Conservation (phyloP, 352 stramenopile species). For the Elongisporangium anandrum region DNA sequence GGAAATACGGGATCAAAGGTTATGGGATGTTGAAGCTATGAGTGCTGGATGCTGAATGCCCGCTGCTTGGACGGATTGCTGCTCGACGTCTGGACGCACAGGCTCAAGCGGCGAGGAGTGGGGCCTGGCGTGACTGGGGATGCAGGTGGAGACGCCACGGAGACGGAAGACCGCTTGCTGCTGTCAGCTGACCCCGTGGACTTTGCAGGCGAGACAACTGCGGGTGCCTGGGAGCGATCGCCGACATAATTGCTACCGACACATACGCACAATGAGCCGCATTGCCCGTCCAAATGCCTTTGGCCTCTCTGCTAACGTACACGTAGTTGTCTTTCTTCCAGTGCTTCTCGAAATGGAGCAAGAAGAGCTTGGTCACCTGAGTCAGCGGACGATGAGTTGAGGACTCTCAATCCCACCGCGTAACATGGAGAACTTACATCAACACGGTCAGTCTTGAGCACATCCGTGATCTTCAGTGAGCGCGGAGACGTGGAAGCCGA, state of each 20-base stretch:
- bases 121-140: background rate
- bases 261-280: background rate
- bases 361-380: conserved; percentile 60
- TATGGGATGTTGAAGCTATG: too few species aligned
- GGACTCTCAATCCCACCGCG: background rate
- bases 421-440: conserved; percentile 19
- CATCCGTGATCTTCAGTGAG: conserved; percentile 56
- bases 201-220: background rate
- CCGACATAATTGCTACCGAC: background rate
- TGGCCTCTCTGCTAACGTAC: conserved; percentile 15
- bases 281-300: background rate
- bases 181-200: background rate
- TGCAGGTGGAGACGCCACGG: background rate
- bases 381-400: background rate
- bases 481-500: conserved; percentile 46
- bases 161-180: background rate
- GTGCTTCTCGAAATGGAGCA: conserved; percentile 75
- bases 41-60: background rate
- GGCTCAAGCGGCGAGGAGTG: conserved; percentile 30
- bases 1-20: background rate
- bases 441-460: conserved; percentile 67
- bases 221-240: background rate
- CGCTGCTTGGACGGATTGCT: background rate
- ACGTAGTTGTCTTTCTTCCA: conserved; percentile 75
- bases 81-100: conserved; percentile 28